These are phyloP conservation scores for Mycena rebaudengoi DNA, from an alignment of 768 basidiomycete genomes.

Conservation along the genomic window DNA sequence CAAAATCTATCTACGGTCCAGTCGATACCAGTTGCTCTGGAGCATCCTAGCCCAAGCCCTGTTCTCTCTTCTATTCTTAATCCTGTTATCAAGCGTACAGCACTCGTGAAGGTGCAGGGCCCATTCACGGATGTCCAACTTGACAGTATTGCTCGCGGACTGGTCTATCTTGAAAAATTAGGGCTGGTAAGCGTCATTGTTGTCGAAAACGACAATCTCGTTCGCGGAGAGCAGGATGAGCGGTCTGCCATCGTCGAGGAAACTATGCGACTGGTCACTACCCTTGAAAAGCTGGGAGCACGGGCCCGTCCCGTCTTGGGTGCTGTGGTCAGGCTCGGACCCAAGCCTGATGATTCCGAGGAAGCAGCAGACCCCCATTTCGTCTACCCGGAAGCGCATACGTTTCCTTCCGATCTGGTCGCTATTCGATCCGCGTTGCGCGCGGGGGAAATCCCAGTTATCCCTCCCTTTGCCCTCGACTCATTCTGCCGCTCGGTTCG, in stretches of 20 bases:
- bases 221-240: constrained; percentile 74
- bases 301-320: constrained; percentile 89
- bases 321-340: constrained; percentile 84
- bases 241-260: constrained; percentile 76
- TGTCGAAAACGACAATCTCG: constrained; percentile 85
- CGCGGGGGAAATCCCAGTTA: constrained; percentile 95
- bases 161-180: constrained; percentile 95
- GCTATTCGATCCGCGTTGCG: constrained; percentile 89
- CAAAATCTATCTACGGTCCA: constrained; percentile 38
- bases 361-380: constrained; percentile 40
- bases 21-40: constrained; percentile 44
- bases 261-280: constrained; percentile 83
- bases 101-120: constrained; percentile 96
- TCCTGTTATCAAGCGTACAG: constrained; percentile 85
- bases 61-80: constrained; percentile 82
- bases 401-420: constrained; percentile 80
- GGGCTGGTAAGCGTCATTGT: constrained; percentile 96
- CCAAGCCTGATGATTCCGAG: constrained; percentile 63
- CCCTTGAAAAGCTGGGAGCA: constrained; percentile 87
- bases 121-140: constrained; percentile 94
- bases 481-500: constrained; percentile 88
- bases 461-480: constrained; percentile 92
- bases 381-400: constrained; percentile 76
- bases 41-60: constrained; percentile 55
- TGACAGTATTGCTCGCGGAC: constrained; percentile 91